These are phyloP conservation scores for Arthrinium phaeospermum DNA, from an alignment of 2,329 filamentous ascomycete species.

Conservation along the genomic window DNA sequence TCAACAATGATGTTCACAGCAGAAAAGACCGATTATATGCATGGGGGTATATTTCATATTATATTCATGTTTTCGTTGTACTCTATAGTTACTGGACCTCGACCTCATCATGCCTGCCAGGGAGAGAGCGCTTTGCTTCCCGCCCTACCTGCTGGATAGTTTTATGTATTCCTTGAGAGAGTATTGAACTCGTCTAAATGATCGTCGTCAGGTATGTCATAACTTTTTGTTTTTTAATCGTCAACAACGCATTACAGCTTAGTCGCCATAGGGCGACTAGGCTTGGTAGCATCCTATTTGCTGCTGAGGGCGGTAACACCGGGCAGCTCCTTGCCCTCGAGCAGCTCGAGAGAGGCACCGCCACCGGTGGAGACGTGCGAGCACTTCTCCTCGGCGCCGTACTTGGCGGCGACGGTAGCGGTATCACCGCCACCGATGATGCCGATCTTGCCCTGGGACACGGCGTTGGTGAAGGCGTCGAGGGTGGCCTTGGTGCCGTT, in stretches of 20 bases:
- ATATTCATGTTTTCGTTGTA: conserved; percentile 22
- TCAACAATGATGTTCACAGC: background rate
- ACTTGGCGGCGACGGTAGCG: conserved; percentile 97
- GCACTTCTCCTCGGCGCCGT: conserved; percentile 90
- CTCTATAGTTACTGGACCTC: conserved; percentile 9
- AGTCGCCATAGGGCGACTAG: background rate
- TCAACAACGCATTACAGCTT: background rate
- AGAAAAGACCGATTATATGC: background rate
- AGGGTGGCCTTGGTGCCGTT: conserved; percentile 90
- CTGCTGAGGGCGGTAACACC: conserved; percentile 90
- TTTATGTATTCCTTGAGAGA: background rate
- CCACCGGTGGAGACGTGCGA: conserved; percentile 98
- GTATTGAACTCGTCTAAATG: conserved; percentile 8
- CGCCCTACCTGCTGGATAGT: background rate
- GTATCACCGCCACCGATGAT: conserved; percentile 99
- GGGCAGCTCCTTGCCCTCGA: conserved; percentile 97
- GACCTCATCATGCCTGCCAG: background rate
- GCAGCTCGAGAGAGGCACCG: conserved; percentile 91
- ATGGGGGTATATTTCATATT: conserved; percentile 15
- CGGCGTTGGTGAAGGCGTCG: conserved; percentile 83
- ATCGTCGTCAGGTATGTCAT: conserved; percentile 7
- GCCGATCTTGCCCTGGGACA: conserved; percentile 86
- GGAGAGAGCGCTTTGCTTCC: background rate
- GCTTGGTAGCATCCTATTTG: conserved; percentile 53
- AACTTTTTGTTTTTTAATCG: background rate